Conservation (phyloP, 306 rosid species). For the Luffa aegyptiaca region DNA sequence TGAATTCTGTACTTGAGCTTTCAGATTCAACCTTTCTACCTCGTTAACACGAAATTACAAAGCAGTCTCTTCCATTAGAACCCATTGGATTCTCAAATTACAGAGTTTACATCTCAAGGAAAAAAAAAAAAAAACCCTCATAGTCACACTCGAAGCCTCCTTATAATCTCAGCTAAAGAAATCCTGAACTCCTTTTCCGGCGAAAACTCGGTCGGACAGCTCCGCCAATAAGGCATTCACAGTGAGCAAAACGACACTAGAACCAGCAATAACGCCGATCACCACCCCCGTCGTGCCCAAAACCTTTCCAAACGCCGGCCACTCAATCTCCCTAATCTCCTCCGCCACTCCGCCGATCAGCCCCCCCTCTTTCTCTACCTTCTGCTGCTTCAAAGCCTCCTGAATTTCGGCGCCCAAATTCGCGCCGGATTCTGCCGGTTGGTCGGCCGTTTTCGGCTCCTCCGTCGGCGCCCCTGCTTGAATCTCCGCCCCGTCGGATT, state of each 20-base stretch:
- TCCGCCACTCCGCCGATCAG: constrained; percentile 56
- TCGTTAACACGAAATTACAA: not conserved
- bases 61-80: not conserved
- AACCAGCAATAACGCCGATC: constrained; percentile 64
- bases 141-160: not conserved
- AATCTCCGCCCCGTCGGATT: constrained; percentile 18
- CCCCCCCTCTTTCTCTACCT: constrained; percentile 30
- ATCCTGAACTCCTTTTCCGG: constrained; percentile 78
- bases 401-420: constrained; percentile 60
- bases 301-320: constrained; percentile 82
- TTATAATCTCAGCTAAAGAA: constrained; percentile 36
- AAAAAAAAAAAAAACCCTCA: not conserved
- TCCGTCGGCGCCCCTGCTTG: constrained; percentile 7
- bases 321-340: constrained; percentile 72
- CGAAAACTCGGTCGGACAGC: constrained; percentile 56
- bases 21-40: not conserved
- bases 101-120: not conserved
- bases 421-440: constrained; percentile 15
- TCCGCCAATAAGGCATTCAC: constrained; percentile 74
- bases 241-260: constrained; percentile 81
- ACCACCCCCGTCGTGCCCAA: constrained; percentile 86
- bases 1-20: not conserved
- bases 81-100: not conserved
- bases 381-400: constrained; percentile 66
- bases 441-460: constrained; percentile 6